Evolutionary conservation across 2,329 filamentous ascomycete species (phyloP), one percentile per base, ranked within the genome.

Genomic region (Hymenoscyphus fructigenus): DNA sequence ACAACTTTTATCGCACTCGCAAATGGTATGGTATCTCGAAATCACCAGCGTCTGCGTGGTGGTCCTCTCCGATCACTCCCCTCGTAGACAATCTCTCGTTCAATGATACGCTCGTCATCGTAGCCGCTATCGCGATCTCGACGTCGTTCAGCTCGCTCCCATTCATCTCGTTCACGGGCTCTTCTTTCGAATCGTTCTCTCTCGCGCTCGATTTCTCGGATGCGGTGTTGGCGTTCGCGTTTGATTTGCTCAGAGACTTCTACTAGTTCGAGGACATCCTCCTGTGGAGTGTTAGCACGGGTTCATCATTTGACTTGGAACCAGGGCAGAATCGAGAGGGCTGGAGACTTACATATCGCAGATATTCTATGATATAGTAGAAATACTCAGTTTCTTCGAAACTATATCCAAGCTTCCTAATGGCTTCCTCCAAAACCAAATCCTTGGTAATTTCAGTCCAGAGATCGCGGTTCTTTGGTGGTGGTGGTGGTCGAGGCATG

Each of bases 361-460:
- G 83, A 76, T 96, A 97, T 68, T 94, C 88, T 82, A 97, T 94
- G 57, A 98, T 87, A 77, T 97, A 98, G 78, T 91, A 98, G 78
- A 92, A 96, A 67, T 85, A 86, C 62, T 92, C 90, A 0, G 92
- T 95, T 82, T 98, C 93, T 76, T 97, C 92, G 74, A 89, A 98
- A 66, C 91, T 88, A 77, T 97, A 98, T 2, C 92, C 92, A 74
- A 89, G 80, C 72, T 90, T 83, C 71, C 96, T 89, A 69, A 98
- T 91, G 20, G 95, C 95, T 75, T 97, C 93, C 61, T 90, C 88
- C 65, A 89, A 83, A 17, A 98, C 92, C 41, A 98, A 79, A 71
- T 97, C 93, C 79, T 96, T 97, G 57, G 94, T 96, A 71, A 99
- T 92, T 78, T 98, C 95, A 0, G 95, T 99, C 94, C 94, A 98